Percentiles rank a stretch among this genome's conserved stretches.
These are phyloP conservation scores for Pseudonectria buxi DNA, from an alignment of 2,329 filamentous ascomycete species.

Conservation along the genomic window DNA sequence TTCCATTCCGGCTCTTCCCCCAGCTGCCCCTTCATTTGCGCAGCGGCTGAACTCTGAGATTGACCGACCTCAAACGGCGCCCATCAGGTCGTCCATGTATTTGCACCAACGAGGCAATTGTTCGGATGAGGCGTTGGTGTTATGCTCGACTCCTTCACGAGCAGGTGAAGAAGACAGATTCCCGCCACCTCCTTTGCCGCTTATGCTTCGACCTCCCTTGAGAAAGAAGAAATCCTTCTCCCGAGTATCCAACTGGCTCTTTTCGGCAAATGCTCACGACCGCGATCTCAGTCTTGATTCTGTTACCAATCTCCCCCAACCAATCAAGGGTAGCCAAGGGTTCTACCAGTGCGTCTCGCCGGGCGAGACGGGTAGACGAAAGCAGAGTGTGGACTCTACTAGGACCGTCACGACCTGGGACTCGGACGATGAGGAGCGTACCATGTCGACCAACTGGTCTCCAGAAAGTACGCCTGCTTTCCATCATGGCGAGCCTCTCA, in stretches of 20 bases:
- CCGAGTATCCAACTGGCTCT: conserved; percentile 54
- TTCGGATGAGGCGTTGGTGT: conserved; percentile 23
- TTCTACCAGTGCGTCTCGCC: conserved; percentile 52
- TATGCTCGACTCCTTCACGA: conserved; percentile 20
- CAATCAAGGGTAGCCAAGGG: conserved; percentile 44
- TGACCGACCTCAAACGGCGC: conserved; percentile 29
- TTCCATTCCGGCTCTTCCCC: conserved; percentile 50
- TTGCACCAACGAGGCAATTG: conserved; percentile 22
- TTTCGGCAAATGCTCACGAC: conserved; percentile 33
- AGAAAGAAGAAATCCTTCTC: conserved; percentile 63
- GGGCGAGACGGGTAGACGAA: conserved; percentile 22
- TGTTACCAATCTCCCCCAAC: conserved; percentile 48
- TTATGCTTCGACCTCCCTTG: conserved; percentile 52
- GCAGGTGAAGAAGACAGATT: conserved; percentile 28
- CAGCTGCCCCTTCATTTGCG: conserved; percentile 50
- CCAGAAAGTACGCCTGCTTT: conserved; percentile 38
- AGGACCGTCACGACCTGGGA: conserved; percentile 46
- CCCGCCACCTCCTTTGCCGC: conserved; percentile 50
- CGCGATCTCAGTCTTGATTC: conserved; percentile 40
- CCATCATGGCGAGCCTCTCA: conserved; percentile 32
- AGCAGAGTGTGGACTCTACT: conserved; percentile 38
- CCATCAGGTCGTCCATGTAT: conserved; percentile 28
- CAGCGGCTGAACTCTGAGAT: conserved; percentile 45
- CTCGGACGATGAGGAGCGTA: conserved; percentile 38
- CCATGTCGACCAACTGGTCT: conserved; percentile 42